Evolutionary conservation across 179 eudicot species (phyloP), one percentile per base, ranked within the genome.

Genomic region (Beta lomatogona): DNA sequence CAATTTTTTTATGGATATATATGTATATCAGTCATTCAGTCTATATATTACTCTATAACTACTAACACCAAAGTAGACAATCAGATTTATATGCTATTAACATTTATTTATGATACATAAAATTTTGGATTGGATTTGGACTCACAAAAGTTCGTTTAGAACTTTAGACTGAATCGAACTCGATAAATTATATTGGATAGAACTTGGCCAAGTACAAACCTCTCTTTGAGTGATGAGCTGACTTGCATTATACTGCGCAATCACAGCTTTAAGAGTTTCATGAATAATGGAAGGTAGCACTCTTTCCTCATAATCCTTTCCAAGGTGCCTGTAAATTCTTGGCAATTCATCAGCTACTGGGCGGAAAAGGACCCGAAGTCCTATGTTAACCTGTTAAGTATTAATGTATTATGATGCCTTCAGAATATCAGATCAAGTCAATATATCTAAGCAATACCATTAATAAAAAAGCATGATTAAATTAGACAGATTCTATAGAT

Each of bases 191-290:
- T 28, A 28, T 28, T 28, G 31, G 31, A 28, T 2, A 28, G 31
- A 2, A 28, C 31, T 28, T 28, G 31, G 31, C 0, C 1, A 28
- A 28, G 31, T 28, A 28, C 41, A 16, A 48, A 92, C 93, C 94
- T 92, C 94, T 83, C 94, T 88, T 79, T 92, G 93, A 76, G 97
- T 92, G 66, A 92, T 84, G 36, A 91, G 91, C 76, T 91, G 93
- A 83, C 93, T 91, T 19, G 97, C 97, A 82, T 91, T 92, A 82
- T 88, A 91, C 79, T 89, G 94, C 6, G 97, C 94, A 72, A 91
- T 90, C 16, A 92, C 97, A 46, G 97, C 84, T 82, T 92, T 92
- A 84, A 92, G 79, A 67, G 93, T 90, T 85, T 91, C 94, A 68
- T 92, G 90, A 67, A 90, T 88, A 0, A 92, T 89, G 19, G 97